phyloP scores from a whole-genome alignment of 2,329 filamentous ascomycete genomes.

The Ilyonectria destructans region DNA sequence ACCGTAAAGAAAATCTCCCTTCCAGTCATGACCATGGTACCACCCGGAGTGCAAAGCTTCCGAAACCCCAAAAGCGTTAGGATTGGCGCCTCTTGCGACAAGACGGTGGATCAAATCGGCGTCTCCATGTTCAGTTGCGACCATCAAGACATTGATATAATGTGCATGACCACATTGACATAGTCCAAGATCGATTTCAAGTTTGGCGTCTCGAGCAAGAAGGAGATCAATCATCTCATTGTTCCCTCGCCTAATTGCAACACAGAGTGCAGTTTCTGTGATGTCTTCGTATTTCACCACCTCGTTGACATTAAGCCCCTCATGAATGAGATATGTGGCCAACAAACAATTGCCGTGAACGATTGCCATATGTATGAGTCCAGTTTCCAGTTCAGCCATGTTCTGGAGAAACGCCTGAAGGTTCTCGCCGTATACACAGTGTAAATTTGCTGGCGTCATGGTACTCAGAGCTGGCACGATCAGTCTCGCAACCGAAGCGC shows the following conservation, averaged over 20 bases:
- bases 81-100: neutral
- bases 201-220: neutral
- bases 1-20: too few relatives aligned
- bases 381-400: neutral
- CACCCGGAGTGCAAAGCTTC: too few relatives aligned
- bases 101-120: neutral
- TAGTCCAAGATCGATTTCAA: neutral
- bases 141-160: neutral
- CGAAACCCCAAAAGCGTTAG: neutral
- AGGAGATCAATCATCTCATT: neutral
- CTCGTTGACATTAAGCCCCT: neutral
- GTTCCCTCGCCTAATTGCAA: neutral
- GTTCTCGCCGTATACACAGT: neutral
- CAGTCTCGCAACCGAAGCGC: neutral
- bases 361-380: neutral
- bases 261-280: neutral
- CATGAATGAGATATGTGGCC: neutral
- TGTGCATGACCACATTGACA: neutral
- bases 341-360: neutral
- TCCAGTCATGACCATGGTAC: neutral
- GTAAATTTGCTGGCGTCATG: neutral
- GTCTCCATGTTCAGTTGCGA: neutral
- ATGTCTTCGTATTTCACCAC: neutral
- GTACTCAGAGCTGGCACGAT: neutral
- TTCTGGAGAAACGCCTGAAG: neutral